phyloP scores from a whole-genome alignment of 1,284 basidiomycete genomes.

The Puccinia polysora region DNA sequence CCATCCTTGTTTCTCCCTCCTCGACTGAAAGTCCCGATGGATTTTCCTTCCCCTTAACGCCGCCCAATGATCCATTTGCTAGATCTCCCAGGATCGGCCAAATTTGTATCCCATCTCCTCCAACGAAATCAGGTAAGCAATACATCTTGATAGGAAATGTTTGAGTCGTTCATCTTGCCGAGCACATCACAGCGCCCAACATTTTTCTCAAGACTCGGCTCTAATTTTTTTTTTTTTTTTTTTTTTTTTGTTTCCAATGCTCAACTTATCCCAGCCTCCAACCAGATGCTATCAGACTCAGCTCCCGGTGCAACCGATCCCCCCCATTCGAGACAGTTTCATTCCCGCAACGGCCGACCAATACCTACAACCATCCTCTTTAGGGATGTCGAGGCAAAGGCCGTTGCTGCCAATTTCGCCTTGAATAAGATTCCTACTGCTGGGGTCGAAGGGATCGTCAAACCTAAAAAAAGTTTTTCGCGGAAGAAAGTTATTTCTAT shows the following conservation, averaged over 20 bases:
- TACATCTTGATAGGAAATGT: no score
- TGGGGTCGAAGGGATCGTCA: not conserved
- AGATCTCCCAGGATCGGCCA: not conserved
- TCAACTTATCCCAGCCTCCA: not conserved
- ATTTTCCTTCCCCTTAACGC: constrained; percentile 22
- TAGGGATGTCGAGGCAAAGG: constrained; percentile 38
- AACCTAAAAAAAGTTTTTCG: not conserved
- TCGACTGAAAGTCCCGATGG: constrained; percentile 7
- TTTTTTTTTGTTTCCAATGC: not conserved
- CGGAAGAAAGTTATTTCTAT: constrained; percentile 10
- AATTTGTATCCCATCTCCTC: not conserved
- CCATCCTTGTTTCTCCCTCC: constrained; percentile 7
- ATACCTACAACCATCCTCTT: constrained; percentile 25
- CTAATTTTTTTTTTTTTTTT: no score
- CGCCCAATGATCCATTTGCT: not conserved
- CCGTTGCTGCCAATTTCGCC: constrained; percentile 38
- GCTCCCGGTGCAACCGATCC: not conserved
- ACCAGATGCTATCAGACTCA: not conserved
- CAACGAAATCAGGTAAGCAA: constrained; percentile 3
- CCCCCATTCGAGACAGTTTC: not conserved
- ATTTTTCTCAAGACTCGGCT: not conserved
- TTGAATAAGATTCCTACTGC: not conserved
- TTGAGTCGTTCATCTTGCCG: no score
- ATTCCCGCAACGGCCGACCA: constrained; percentile 1
- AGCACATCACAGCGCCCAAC: no score